Conservation (phyloP, 192 early-diverging fungal species). For the Entomortierella beljakovae region DNA sequence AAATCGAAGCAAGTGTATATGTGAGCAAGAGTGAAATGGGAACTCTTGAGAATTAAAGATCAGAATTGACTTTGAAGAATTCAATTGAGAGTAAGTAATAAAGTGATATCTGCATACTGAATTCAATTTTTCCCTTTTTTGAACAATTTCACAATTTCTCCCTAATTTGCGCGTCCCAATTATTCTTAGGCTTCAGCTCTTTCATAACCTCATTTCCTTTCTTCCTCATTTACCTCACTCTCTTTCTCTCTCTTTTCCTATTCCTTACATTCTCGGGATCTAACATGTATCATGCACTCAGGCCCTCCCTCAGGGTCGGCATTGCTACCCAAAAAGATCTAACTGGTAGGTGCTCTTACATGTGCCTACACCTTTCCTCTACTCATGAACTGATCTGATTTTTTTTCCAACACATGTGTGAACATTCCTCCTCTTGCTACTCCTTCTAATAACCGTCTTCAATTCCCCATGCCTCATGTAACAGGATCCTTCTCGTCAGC, state of each 20-base stretch:
- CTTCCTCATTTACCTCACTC: not conserved
- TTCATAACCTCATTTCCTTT: not conserved
- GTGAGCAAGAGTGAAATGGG: no score
- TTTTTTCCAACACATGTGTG: no score
- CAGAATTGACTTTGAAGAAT: no score
- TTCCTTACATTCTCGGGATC: not conserved
- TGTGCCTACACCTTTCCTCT: not conserved
- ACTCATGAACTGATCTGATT: conserved; percentile 1
- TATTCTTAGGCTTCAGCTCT: not conserved
- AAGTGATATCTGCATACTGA: no score
- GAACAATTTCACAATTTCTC: not conserved
- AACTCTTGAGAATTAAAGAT: no score
- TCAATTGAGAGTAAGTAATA: no score
- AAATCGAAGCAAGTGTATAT: no score
- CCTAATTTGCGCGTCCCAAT: not conserved
- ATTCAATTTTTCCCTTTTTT: conserved; percentile 7
- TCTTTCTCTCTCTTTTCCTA: not conserved
- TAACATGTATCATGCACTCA: conserved; percentile 36
- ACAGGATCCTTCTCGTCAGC: conserved; percentile 26
- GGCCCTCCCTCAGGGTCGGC: conserved; percentile 38
- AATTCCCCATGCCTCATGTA: not conserved
- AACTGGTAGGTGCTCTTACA: conserved; percentile 22
- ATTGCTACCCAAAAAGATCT: conserved; percentile 19
- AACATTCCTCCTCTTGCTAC: no score
- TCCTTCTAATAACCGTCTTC: no score